A percentile compares a stretch with the other conserved stretches of the same genome.
phyloP scores from a whole-genome alignment of 768 basidiomycete species.

The Russula virescens region DNA sequence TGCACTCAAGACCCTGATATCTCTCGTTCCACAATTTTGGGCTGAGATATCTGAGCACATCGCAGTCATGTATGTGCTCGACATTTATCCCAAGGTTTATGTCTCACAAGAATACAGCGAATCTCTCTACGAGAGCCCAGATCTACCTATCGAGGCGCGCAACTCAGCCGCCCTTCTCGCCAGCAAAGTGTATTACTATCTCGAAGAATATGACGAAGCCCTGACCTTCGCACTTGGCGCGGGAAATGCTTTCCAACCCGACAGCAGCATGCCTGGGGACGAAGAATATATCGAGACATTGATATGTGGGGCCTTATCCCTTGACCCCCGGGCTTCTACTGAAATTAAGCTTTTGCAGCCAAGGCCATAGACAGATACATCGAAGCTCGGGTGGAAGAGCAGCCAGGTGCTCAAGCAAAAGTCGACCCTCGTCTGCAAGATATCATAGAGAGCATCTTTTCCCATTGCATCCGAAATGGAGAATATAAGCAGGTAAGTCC shows the following conservation, averaged over 20 bases:
- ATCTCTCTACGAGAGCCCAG: constrained; percentile 77
- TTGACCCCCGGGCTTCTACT: background rate
- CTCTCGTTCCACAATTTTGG: constrained; percentile 93
- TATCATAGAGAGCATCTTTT: constrained; percentile 88
- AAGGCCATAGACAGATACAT: constrained; percentile 96
- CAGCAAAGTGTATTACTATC: constrained; percentile 98
- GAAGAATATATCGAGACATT: constrained; percentile 94
- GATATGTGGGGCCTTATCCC: constrained; percentile 59
- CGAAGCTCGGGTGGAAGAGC: constrained; percentile 54
- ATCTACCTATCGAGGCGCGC: constrained; percentile 66
- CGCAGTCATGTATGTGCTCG: constrained; percentile 70
- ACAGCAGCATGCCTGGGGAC: constrained; percentile 53
- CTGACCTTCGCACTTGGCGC: constrained; percentile 92
- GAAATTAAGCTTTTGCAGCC: constrained; percentile 42
- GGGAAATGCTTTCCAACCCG: constrained; percentile 76
- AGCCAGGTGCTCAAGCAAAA: constrained; percentile 43
- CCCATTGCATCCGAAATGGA: constrained; percentile 77
- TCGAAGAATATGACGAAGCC: constrained; percentile 93
- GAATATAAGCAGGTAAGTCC: constrained; percentile 80
- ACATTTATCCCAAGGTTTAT: background rate
- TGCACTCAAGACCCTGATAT: constrained; percentile 77
- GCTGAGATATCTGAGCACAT: constrained; percentile 97
- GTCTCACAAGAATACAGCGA: constrained; percentile 50
- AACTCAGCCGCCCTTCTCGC: constrained; percentile 85
- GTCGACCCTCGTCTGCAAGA: constrained; percentile 74